Evolutionary conservation across 495 filamentous ascomycete species (phyloP), one percentile per base, ranked within the genome.

Genomic region (Endocarpon pusillum): DNA sequence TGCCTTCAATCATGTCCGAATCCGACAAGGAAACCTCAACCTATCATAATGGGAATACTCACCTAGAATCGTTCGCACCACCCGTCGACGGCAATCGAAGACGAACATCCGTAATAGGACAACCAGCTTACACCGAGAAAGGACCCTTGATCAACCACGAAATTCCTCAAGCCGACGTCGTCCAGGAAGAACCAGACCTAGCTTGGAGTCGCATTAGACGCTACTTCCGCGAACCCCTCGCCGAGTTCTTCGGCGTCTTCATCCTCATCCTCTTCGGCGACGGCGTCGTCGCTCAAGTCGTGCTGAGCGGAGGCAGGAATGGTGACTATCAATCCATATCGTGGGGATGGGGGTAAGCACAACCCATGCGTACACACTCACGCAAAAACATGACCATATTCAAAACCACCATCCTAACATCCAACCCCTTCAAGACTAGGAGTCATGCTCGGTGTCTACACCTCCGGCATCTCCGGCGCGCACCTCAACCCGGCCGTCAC

Each of bases 231-330:
- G 69, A 74, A 32, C 69, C 67, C 0, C 62, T 75, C 30, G 64
- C 71, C 0, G 74, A 79, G 33, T 75, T 78, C 53, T 66, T 71
- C 32, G 74, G 74, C 2, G 69, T 63, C 0, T 65, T 75, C 59
- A 69, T 75, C 14, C 31, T 76, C 37, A 55, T 78, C 33, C 50
- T 78, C 16, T 78, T 78, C 47, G 74, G 74, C 19, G 58, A 77
- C 39, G 74, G 71, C 2, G 58, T 53, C 19, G 64, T 77, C 19
- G 72, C 71, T 0, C 72, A 75, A 39, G 71, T 74, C 0, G 39
- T 64, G 0, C 58, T 77, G 19, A 70, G 64, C 36, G 35, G 12
- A 3, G 49, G 43, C 14, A 45, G 65, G 21, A 67, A 58, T 35
- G 69, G 71, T 2, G 43, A 58, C 33, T 75, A 75, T 42, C 68